phyloP scores from a whole-genome alignment of 1,284 basidiomycete species.

The Microbotryum silenes-acaulis region DNA sequence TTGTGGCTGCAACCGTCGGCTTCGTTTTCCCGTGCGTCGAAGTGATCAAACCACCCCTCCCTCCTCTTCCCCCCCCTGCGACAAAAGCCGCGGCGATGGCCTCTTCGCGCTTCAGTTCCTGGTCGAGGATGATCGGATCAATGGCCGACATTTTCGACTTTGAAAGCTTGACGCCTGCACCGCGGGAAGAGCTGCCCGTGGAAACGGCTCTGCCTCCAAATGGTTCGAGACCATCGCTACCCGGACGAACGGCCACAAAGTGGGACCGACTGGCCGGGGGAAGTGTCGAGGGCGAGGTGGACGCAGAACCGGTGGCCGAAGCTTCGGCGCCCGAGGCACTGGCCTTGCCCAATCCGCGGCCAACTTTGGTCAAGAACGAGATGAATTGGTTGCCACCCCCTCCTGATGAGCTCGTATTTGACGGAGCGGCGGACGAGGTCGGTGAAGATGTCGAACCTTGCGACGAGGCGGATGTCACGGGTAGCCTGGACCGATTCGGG shows the following conservation, averaged over 20 bases:
- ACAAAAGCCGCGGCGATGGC: too few species aligned
- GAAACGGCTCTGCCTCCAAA: not conserved
- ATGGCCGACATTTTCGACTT: constrained; percentile 16
- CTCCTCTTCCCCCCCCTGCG: not conserved
- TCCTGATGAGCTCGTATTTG: too few species aligned
- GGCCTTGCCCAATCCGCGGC: not conserved
- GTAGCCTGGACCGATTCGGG: too few species aligned
- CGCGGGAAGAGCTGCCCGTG: constrained; percentile 19
- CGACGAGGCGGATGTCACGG: too few species aligned
- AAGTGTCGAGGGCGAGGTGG: not conserved
- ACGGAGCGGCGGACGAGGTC: too few species aligned
- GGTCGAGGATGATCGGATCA: constrained; percentile 3
- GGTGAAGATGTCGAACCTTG: too few species aligned
- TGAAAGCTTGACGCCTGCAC: constrained; percentile 21
- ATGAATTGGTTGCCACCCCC: not conserved
- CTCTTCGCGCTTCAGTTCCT: not conserved
- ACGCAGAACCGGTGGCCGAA: not conserved
- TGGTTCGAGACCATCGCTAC: not conserved
- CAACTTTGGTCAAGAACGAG: not conserved
- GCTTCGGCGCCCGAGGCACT: not conserved
- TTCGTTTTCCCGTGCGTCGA: constrained; percentile 23
- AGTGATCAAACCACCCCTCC: constrained; percentile 26
- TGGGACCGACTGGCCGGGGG: too few species aligned
- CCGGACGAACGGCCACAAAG: not conserved
- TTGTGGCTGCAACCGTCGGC: constrained; percentile 25